Base-by-base conservation (phyloP, 768 basidiomycete species). In the Leccinum obscurum region DNA sequence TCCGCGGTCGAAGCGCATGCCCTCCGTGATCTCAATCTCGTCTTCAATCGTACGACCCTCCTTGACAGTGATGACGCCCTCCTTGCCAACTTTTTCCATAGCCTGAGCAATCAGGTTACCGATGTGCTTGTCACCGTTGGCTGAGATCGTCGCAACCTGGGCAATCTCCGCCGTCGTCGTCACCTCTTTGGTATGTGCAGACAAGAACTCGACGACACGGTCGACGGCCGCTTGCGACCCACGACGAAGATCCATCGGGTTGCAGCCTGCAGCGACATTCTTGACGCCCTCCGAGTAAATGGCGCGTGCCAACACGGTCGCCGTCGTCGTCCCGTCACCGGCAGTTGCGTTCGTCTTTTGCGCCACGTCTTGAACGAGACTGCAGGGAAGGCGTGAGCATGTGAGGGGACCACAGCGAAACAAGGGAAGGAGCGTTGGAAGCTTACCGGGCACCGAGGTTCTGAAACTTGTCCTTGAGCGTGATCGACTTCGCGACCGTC, bases 11-110 rank as follows among this genome's bases (percentile, higher is more conserved):
- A 99, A 98, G 70, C 95, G 88, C 96, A 99, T 99, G 76, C 96
- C 96, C 79, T 99, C 96, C 28, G 96, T 98, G 70, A 99, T 95
- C 75, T 99, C 96, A 72, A 98, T 98, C 77, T 97, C 95, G 72
- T 99, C 96, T 68, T 98, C 95, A 65, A 95, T 97, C 6, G 96
- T 98, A 68, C 90, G 88, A 49, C 96, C 96, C 77, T 99, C 96
- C 82, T 98, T 99, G 75, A 99, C 95, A 54, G 96, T 98, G 81
- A 99, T 98, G 71, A 98, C 96, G 75, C 96, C 96, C 78, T 99
- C 96, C 81, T 96, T 97, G 73, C 96, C 96, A 62, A 98, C 96
- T 77, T 97, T 97, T 79, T 98, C 96, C 96, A 98, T 99, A 1
- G 96, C 96, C 72, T 93, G 93, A 6, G 96, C 95, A 75, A 98